These are phyloP conservation scores for Tylopilus vinaceipallidus DNA, from an alignment of 768 basidiomycete species.

Conservation along the genomic window DNA sequence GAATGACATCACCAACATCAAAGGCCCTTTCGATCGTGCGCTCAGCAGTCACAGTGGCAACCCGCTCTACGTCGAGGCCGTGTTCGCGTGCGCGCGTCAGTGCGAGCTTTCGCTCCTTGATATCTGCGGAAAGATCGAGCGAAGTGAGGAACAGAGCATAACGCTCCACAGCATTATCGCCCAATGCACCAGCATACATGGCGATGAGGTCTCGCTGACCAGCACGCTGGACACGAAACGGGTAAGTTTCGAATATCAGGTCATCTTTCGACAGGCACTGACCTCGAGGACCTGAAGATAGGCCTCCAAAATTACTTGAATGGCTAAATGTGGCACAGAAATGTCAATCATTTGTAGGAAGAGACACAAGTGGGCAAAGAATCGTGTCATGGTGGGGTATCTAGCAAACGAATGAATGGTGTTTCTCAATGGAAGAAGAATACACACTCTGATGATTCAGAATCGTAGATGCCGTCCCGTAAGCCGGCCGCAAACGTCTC, in stretches of 20 bases:
- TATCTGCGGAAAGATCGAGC: constrained; percentile 60
- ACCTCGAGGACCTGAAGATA: constrained; percentile 90
- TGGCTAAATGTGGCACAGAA: constrained; percentile 67
- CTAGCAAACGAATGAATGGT: constrained; percentile 33
- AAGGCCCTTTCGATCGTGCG: constrained; percentile 71
- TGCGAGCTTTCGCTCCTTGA: constrained; percentile 64
- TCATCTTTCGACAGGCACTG: constrained; percentile 9
- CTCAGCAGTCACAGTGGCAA: constrained; percentile 80
- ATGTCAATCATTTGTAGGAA: constrained; percentile 82
- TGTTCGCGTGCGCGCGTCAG: constrained; percentile 78
- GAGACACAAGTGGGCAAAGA: constrained; percentile 92
- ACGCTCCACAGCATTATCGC: constrained; percentile 87
- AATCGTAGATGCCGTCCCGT: constrained; percentile 46
- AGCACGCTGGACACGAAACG: constrained; percentile 45
- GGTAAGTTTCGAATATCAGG: neutral
- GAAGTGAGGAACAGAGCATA: constrained; percentile 90
- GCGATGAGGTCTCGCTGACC: constrained; percentile 87
- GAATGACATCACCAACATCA: constrained; percentile 39
- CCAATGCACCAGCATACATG: constrained; percentile 88
- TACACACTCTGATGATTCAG: constrained; percentile 55
- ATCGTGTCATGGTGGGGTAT: constrained; percentile 73
- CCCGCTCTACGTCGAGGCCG: constrained; percentile 76
- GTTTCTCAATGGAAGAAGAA: constrained; percentile 2
- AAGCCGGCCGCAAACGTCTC: constrained; percentile 64
- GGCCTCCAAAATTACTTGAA: constrained; percentile 80